Base-by-base conservation (phyloP, 345 rosid species). In the Ceriops tagal region DNA sequence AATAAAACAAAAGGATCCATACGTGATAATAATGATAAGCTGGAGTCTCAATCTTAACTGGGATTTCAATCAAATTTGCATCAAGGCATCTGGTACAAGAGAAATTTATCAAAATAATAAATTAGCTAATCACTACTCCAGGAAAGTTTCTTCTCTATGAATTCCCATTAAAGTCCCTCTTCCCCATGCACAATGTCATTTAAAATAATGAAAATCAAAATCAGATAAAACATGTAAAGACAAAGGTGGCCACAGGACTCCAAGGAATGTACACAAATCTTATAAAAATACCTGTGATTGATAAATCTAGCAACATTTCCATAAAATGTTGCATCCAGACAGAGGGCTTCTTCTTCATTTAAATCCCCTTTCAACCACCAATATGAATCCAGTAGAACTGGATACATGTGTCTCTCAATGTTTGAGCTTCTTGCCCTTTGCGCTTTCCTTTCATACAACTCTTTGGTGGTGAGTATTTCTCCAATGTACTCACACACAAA, bases 241-340 rank as follows among this genome's bases (percentile, higher is more conserved):
- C 15, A 28, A 34, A 7, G 16, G 22, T 16, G 15, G 31, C 8
- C 30, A 15, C 55, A 51, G 20, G 64, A 16, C 22, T 57, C 64
- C 49, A 71, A 64, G 10, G 27, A 39, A 30, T 22, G 24, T 61
- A 65, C 58, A 63, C 7, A 13, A 34, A 22, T 9, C 64, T 21
- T 69, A 75, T 24, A 69, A 61, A 64, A 65, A 61, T 83, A 87
- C 99, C 99, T 86, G 69, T 93, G 97, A 77, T 93, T 95, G 60
- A 95, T 89, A 80, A 95, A 95, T 79, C 93, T 83, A 32, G 96
- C 97, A 67, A 88, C 87, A 82, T 95, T 95, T 57, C 97, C 97
- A 67, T 69, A 79, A 69, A 58, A 60, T 11, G 93, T 86, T 52
- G 99, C 84, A 82, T 92, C 97, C 64, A 95, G 69, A 65, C 98